Evolutionary conservation across 352 stramenopile species (phyloP), one percentile per base, ranked within the genome.

Genomic region (Pythium angustatum): DNA sequence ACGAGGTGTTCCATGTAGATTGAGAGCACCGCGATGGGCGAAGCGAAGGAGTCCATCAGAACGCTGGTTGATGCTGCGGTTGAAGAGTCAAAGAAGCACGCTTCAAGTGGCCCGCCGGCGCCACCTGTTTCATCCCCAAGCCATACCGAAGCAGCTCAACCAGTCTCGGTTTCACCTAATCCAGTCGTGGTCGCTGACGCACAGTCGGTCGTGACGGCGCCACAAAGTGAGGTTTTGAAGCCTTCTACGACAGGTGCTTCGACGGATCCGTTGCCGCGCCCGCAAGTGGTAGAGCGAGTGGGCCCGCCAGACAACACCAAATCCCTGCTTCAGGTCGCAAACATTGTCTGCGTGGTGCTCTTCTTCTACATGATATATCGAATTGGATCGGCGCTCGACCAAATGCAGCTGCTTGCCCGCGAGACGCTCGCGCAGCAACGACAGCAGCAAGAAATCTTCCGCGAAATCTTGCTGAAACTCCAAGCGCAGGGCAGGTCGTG

Each of bases 301-400:
- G 36, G 34, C 8, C 22, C 22, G 5, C 24, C 34, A 10, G 52
- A 36, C 15, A 49, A 38, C 28, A 48, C 57, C 19, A 67, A 63
- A 34, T 55, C 47, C 1, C 28, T 68, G 12, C 63, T 92, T 33
- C 79, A 86, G 54, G 38, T 76, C 14, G 70, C 76, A 11, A 73
- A 74, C 22, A 48, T 89, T 9, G 12, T 87, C 21, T 90, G 84
- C 57, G 57, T 81, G 34, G 38, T 92, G 24, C 43, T 94, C 45
- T 87, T 92, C 62, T 62, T 92, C 57, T 91, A 83, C 67, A 87
- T 74, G 9, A 86, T 93, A 66, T 78, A 84, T 50, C 80, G 76
- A 3, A 77, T 92, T 30, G 78, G 73, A 61, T 64, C 57, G 22
- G 62, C 77, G 30, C 66, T 92, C 41, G 71, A 88, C 26, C 69